phyloP scores from a whole-genome alignment of 2,329 filamentous ascomycete species.

The Emmonsiellopsis sp. region DNA sequence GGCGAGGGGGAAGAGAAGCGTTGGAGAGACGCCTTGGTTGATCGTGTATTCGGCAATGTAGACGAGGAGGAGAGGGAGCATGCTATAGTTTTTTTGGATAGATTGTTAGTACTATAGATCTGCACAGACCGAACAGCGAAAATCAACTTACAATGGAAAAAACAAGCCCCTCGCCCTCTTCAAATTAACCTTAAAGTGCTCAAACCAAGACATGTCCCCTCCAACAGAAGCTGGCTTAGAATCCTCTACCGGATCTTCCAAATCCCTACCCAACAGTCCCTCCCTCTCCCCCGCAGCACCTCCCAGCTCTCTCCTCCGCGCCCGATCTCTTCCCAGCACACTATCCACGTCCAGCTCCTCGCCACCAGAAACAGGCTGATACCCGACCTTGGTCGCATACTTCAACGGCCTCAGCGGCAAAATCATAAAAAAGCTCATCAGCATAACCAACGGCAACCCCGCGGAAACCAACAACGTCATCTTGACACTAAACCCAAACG shows the following conservation, averaged over 20 bases:
- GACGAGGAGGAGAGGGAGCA: slow-evolving; percentile 84
- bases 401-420: slow-evolving; percentile 60
- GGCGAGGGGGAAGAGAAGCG: slow-evolving; percentile 71
- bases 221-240: neutral
- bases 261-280: slow-evolving; percentile 20
- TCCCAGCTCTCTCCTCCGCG: slow-evolving; percentile 11
- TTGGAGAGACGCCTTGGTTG: slow-evolving; percentile 88
- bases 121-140: slow-evolving; percentile 2
- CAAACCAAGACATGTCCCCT: slow-evolving; percentile 15
- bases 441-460: slow-evolving; percentile 67
- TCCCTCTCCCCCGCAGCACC: slow-evolving; percentile 21
- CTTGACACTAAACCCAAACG: slow-evolving; percentile 63
- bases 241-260: slow-evolving; percentile 1
- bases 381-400: slow-evolving; percentile 39
- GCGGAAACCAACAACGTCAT: slow-evolving; percentile 68
- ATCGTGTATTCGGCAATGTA: slow-evolving; percentile 97
- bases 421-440: slow-evolving; percentile 74
- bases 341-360: slow-evolving; percentile 18
- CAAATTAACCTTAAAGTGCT: slow-evolving; percentile 44
- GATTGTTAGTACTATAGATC: slow-evolving; percentile 2
- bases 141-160: slow-evolving; percentile 50
- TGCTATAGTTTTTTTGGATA: slow-evolving; percentile 35
- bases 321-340: slow-evolving; percentile 25
- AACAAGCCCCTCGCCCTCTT: slow-evolving; percentile 61
- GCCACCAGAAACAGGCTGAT: slow-evolving; percentile 43